phyloP scores from a whole-genome alignment of 148 eudicot species.

The Rhododendron vialii region DNA sequence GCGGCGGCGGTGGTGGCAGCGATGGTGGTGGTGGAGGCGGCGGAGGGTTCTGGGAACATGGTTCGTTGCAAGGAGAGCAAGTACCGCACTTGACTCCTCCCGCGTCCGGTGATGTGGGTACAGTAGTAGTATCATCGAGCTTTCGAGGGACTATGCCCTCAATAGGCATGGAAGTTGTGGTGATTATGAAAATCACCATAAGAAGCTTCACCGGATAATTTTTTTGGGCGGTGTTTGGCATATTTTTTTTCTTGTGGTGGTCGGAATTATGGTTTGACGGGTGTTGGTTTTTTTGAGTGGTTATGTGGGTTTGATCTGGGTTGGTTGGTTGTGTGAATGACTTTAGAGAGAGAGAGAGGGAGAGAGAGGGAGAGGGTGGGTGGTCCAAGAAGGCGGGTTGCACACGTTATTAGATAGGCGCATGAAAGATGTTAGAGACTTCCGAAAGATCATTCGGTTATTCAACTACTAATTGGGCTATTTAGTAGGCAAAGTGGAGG shows the following conservation, averaged over 20 bases:
- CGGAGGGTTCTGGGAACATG: constrained; percentile 13
- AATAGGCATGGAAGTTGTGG: neutral
- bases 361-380: neutral
- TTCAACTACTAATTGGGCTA: neutral
- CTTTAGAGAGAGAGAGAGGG: neutral
- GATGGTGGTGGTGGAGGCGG: constrained; percentile 25
- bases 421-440: neutral
- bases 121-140: constrained; percentile 19
- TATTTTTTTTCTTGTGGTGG: neutral
- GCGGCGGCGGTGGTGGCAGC: constrained; percentile 4
- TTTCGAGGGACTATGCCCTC: constrained; percentile 2
- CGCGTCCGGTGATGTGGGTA: constrained; percentile 6
- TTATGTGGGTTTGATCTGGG: neutral
- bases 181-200: neutral
- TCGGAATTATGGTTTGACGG: neutral
- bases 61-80: constrained; percentile 17
- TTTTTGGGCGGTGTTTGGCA: neutral
- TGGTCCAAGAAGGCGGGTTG: neutral
- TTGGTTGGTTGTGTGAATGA: neutral
- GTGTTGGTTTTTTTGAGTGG: neutral
- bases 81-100: constrained; percentile 21
- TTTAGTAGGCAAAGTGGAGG: neutral
- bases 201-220: constrained; percentile 3
- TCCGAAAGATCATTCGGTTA: neutral
- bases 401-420: neutral